Evolutionary conservation across 2,329 filamentous ascomycete species (phyloP).

Genomic region (Penicillium fuscoglaucum): DNA sequence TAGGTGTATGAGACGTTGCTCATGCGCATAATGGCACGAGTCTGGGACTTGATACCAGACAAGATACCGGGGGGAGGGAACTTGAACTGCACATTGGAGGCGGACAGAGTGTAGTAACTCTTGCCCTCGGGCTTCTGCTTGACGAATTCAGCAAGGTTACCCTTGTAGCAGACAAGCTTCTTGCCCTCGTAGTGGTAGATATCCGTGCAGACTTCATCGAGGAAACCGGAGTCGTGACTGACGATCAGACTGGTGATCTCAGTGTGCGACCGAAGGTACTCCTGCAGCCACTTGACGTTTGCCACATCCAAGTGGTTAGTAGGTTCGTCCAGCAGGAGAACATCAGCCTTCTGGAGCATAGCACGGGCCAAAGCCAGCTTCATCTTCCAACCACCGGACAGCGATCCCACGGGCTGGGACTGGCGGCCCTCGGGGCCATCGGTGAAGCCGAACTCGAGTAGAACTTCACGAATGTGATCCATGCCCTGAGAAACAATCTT

Average conservation of each 20-base stretch:
- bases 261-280: conserved; percentile 92
- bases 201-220: conserved; percentile 96
- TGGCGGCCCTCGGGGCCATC: conserved; percentile 85
- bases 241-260: conserved; percentile 98
- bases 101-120: conserved; percentile 95
- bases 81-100: conserved; percentile 89
- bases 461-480: conserved; percentile 78
- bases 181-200: conserved; percentile 99
- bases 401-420: conserved; percentile 82
- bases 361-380: conserved; percentile 94
- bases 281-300: conserved; percentile 94
- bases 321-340: conserved; percentile 94
- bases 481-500: conserved; percentile 75
- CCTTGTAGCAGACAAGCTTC: conserved; percentile 68
- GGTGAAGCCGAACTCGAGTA: conserved; percentile 92
- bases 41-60: conserved; percentile 91
- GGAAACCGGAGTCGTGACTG: conserved; percentile 95
- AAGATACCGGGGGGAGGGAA: conserved; percentile 95
- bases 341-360: conserved; percentile 96
- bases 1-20: conserved; percentile 89
- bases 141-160: conserved; percentile 68
- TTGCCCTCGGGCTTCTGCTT: conserved; percentile 88
- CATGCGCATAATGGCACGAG: conserved; percentile 94
- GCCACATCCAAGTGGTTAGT: conserved; percentile 97
- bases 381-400: conserved; percentile 99